Evolutionary conservation across 768 basidiomycete genomes (phyloP).

Genomic region (Lactarius tabidus): DNA sequence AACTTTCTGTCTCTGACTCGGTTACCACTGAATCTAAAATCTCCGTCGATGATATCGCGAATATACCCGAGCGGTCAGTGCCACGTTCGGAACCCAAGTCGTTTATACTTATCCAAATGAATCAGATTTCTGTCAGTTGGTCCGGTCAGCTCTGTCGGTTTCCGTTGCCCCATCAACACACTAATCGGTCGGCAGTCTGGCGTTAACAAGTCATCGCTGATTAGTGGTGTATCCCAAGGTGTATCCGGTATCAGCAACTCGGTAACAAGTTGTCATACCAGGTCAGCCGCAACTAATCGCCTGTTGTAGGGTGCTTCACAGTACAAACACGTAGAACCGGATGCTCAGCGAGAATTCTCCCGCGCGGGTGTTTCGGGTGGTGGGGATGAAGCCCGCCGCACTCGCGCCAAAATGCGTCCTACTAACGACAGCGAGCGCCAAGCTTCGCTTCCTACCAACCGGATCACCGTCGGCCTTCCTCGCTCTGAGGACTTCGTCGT

Average conservation of each 20-base stretch:
- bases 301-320: not conserved
- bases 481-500: not conserved
- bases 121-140: not conserved
- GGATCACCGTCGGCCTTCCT: conserved; percentile 21
- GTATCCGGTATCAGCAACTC: not conserved
- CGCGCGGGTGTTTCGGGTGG: conserved; percentile 38
- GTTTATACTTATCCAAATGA: not conserved
- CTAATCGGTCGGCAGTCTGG: not conserved
- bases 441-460: conserved; percentile 40
- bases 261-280: not conserved
- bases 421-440: conserved; percentile 41
- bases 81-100: not conserved
- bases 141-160: not conserved
- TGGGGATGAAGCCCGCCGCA: conserved; percentile 31
- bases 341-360: too few species aligned
- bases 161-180: not conserved
- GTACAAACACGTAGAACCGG: not conserved
- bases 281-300: not conserved
- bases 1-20: not conserved
- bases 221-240: too few species aligned
- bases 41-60: too few species aligned
- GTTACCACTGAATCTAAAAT: not conserved
- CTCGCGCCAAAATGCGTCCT: conserved; percentile 41
- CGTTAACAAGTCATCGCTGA: not conserved
- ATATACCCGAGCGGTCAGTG: too few species aligned